Evolutionary conservation across 164 flowering plant species (phyloP), one percentile per base, ranked within the genome.

Genomic region (Houttuynia cordata): DNA sequence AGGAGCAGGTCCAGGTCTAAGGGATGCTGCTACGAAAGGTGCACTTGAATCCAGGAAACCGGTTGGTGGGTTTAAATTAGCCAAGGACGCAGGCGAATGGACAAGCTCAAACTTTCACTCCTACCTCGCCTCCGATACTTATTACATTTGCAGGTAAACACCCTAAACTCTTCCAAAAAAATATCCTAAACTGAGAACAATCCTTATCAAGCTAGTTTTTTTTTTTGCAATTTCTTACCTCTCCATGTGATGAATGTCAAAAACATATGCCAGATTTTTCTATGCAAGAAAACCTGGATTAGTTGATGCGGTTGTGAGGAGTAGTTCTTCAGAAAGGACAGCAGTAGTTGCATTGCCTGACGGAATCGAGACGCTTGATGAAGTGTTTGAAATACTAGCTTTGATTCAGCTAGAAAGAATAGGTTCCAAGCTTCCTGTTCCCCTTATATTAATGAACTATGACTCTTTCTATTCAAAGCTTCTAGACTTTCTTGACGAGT

Each of bases 251-350:
- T 7, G 17, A 51, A 59, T 59, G 15, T 50, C 14, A 24, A 15
- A 42, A 42, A 2, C 8, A 51, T 40, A 62, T 39, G 64, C 64
- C 76, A 92, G 96, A 81, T 89, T 93, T 62, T 93, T 93, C 78
- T 93, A 94, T 18, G 91, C 97, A 49, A 79, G 99, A 70, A 93
- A 90, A 73, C 99, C 90, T 56, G 97, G 96, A 3, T 68, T 88
- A 57, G 96, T 90, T 37, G 99, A 90, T 75, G 96, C 96, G 37
- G 97, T 71, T 4, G 84, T 90, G 55, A 74, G 97, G 66, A 74
- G 42, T 51, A 61, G 23, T 62, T 56, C 51, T 47, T 74, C 82
- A n/a, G 97, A 90, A 24, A 75, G 75, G 65, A 90, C 99, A 0
- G 98, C 91, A 12, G 79, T 93, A 9, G 68, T 93, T 64, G 86